Evolutionary conservation across 306 rosid species (phyloP).

Genomic region (Casuarina equisetifolia): DNA sequence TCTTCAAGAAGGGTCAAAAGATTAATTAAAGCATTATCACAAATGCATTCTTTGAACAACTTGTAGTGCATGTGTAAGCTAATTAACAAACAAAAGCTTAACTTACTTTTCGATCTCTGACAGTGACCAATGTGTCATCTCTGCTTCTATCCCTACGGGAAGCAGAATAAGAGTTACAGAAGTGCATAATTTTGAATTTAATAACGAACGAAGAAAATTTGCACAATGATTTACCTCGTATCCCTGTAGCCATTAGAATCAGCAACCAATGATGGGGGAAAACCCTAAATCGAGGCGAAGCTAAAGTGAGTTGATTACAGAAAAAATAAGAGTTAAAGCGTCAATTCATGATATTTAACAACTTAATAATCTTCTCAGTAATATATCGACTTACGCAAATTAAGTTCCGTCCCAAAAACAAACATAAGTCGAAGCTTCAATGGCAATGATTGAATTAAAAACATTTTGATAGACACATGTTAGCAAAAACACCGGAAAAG

Average conservation of each 20-base stretch:
- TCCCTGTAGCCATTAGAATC: constrained; percentile 64
- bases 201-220: not conserved
- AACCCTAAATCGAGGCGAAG: constrained; percentile 42
- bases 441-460: no score
- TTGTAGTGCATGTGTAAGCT: constrained; percentile 9
- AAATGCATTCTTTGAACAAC: not conserved
- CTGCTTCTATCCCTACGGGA: constrained; percentile 54
- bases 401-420: not conserved
- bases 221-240: constrained; percentile 45
- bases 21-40: not conserved
- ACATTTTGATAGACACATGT: no score
- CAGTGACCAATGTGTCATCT: constrained; percentile 42
- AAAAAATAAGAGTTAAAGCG: not conserved
- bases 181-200: constrained; percentile 8
- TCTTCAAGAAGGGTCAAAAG: not conserved
- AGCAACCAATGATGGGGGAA: constrained; percentile 44
- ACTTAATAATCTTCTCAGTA: not conserved
- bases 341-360: constrained; percentile 2
- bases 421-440: not conserved
- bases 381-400: not conserved
- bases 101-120: constrained; percentile 75
- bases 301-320: not conserved
- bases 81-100: constrained; percentile 13
- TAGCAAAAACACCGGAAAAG: no score
- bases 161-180: constrained; percentile 20